Percentiles rank a stretch among this genome's conserved stretches.
Conservation (phyloP, 164 flowering plant species). For the Aristolochia fimbriata region DNA sequence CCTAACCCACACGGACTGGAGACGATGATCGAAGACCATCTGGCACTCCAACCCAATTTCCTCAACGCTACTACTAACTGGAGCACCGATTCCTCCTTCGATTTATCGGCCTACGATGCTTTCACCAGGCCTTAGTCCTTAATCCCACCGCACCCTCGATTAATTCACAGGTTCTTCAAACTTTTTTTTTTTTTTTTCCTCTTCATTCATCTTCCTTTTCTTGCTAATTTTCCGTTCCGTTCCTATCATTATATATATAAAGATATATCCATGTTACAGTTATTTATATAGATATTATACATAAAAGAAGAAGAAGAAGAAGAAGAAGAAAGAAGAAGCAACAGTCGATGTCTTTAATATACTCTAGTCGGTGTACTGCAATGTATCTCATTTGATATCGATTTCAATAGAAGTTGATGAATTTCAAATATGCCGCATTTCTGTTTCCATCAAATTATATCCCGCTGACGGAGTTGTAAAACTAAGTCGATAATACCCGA, state of each 20-base stretch:
- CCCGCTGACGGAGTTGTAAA: too few relatives aligned
- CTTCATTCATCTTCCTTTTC: neutral
- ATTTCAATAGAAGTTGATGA: too few relatives aligned
- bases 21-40: conserved; percentile 14
- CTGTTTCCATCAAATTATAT: too few relatives aligned
- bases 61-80: conserved; percentile 18
- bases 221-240: neutral
- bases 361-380: too few relatives aligned
- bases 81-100: conserved; percentile 25
- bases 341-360: neutral
- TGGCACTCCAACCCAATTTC: conserved; percentile 7
- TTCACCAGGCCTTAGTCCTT: conserved; percentile 15
- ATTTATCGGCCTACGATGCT: conserved; percentile 19
- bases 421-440: too few relatives aligned
- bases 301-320: neutral
- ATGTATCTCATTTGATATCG: too few relatives aligned
- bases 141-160: too few relatives aligned
- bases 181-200: neutral
- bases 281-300: too few relatives aligned
- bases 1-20: conserved; percentile 24
- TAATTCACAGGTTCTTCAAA: neutral
- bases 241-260: neutral
- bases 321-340: neutral
- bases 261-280: neutral
- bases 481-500: too few relatives aligned